Evolutionary conservation across 306 rosid species (phyloP), one percentile per base, ranked within the genome.

Genomic region (Benincasa hispida): DNA sequence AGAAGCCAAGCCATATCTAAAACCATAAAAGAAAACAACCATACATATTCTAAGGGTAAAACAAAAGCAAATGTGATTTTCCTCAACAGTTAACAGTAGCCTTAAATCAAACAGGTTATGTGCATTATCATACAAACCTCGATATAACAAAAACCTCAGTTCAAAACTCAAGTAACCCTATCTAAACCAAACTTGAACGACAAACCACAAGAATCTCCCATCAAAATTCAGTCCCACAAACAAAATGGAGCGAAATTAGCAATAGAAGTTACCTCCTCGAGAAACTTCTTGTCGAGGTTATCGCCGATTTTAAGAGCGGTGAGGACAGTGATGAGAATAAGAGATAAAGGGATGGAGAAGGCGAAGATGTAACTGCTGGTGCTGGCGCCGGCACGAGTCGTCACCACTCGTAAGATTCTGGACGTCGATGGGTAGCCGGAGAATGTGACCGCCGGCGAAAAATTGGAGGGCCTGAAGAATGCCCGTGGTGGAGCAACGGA

Each of bases 321-420:
- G 58, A 88, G 77, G 56, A 84, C 83, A 3, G 98, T 92, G 83
- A 83, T 30, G n/a, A 78, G 84, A 42, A 92, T 79, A 22, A 92
- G 96, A 54, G 96, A 87, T 22, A 89, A 34, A 0, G 98, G 96
- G 34, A 90, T 81, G 0, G 86, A 82, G 66, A 92, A 81, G 17
- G 96, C 95, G 76, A 92, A 85, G 45, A 86, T 22, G 77, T 75
- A 79, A 87, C 82, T 84, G 80, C 37, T 84, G 7, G 90, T 11
- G 83, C 79, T 82, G 82, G 95, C 88, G 10, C 91, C 96, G 3
- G 91, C 95, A 45, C 90, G 89, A 14, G 89, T 85, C 51, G 77
- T 81, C 84, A 82, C 85, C 17, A 45, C 4, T 47, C 76, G 56
- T 24, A 74, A 34, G 62, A 76, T 41, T 68, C 91, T 84, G 39